Evolutionary conservation across 345 rosid species (phyloP).

Genomic region (Brassica rapa): DNA sequence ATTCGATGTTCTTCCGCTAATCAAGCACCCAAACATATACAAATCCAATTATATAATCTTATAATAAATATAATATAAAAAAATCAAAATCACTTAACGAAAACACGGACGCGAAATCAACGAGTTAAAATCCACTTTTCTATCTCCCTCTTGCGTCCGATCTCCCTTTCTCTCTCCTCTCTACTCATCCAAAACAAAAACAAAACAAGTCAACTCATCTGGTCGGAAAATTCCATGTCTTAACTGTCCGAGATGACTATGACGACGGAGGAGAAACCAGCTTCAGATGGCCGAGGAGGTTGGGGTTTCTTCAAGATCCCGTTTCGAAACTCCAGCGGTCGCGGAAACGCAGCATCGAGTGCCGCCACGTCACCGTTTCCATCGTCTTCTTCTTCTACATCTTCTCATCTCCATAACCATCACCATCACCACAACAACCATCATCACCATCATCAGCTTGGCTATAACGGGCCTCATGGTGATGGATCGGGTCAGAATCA

Average conservation of each 20-base stretch:
- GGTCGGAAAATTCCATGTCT: constrained; percentile 24
- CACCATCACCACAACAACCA: constrained; percentile 36
- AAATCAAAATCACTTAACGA: neutral
- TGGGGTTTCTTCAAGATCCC: constrained; percentile 90
- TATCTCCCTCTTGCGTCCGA: constrained; percentile 41
- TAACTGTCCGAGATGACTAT: constrained; percentile 56
- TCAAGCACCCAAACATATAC: constrained; percentile 13
- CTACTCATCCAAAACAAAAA: neutral
- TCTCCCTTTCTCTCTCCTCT: constrained; percentile 25
- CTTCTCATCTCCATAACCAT: constrained; percentile 44
- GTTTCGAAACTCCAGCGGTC: constrained; percentile 53
- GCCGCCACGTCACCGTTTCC: constrained; percentile 42
- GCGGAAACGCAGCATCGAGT: constrained; percentile 32
- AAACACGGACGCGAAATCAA: constrained; percentile 41
- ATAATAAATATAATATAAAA: neutral
- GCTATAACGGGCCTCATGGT: constrained; percentile 40
- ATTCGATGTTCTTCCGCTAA: constrained; percentile 27
- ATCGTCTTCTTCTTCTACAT: constrained; percentile 48
- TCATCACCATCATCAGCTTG: constrained; percentile 38
- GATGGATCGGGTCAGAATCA: constrained; percentile 61
- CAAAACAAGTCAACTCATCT: constrained; percentile 33
- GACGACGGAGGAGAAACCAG: constrained; percentile 59
- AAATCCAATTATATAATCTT: neutral
- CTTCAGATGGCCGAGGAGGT: constrained; percentile 64
- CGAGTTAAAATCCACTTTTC: constrained; percentile 41